Percentiles rank a stretch among this genome's conserved stretches.
Evolutionary conservation across 2,329 filamentous ascomycete species (phyloP).

Genomic region (Colletotrichum kahawae): DNA sequence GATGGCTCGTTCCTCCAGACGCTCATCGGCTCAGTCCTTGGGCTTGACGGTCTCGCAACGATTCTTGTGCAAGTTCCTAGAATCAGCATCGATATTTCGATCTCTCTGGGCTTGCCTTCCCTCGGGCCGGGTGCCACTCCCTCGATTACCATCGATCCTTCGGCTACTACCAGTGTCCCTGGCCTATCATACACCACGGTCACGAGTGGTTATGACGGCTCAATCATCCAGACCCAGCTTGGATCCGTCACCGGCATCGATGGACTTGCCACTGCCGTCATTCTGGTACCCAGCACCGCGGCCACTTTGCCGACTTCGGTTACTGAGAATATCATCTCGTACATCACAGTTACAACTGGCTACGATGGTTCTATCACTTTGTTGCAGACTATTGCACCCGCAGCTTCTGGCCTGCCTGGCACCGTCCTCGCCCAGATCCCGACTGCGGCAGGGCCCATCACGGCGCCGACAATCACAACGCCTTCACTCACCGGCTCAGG

Average conservation of each 20-base stretch:
- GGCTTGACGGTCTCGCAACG: neutral
- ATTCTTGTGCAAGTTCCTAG: neutral
- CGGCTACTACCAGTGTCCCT: neutral
- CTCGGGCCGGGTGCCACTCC: neutral
- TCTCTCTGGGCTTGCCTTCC: neutral
- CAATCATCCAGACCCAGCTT: neutral
- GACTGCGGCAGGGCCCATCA: neutral
- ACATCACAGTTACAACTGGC: conserved; percentile 7
- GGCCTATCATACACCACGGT: conserved; percentile 3
- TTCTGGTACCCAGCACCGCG: neutral
- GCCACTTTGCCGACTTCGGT: neutral
- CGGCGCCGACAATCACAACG: neutral
- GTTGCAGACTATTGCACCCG: neutral
- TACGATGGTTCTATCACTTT: neutral
- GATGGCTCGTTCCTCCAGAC: neutral
- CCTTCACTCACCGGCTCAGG: neutral
- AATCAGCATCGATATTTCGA: neutral
- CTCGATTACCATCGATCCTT: neutral
- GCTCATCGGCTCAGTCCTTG: neutral
- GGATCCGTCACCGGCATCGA: conserved; percentile 5
- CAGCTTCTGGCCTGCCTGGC: conserved; percentile 11
- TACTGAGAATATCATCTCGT: conserved; percentile 3
- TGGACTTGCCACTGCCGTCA: conserved; percentile 1
- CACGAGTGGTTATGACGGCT: conserved; percentile 3
- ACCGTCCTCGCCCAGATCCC: conserved; percentile 7